These are phyloP conservation scores for Leucoagaricus sp. DNA, from an alignment of 1,284 basidiomycete genomes.

Conservation along the genomic window DNA sequence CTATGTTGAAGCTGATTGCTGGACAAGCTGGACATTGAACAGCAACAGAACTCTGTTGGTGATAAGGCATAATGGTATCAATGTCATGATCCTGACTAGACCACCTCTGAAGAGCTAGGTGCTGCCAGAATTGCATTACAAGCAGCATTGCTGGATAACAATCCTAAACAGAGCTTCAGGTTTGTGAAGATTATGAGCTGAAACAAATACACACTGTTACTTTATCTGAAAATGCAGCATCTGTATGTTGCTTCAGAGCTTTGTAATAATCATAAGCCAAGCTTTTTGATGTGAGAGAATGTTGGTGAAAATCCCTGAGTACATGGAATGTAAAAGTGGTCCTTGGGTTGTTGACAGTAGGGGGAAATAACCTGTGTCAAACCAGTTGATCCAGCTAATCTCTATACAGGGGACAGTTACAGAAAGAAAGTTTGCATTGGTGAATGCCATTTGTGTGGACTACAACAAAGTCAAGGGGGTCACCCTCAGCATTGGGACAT, in stretches of 20 bases:
- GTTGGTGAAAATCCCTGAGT: conserved; percentile 26
- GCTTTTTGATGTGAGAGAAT: conserved; percentile 29
- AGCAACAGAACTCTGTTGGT: conserved; percentile 21
- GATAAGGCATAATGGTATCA: conserved; percentile 20
- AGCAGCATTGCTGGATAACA: conserved; percentile 24
- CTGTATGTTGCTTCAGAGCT: conserved; percentile 24
- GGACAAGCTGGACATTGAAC: conserved; percentile 32
- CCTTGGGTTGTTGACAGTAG: conserved; percentile 19
- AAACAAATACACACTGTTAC: conserved; percentile 21
- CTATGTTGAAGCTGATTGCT: conserved; percentile 28
- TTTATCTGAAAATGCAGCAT: conserved; percentile 21
- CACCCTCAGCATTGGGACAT: no score
- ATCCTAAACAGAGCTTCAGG: conserved; percentile 17
- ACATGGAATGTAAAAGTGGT: conserved; percentile 32
- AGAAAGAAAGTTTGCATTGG: no score
- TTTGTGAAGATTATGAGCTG: background rate
- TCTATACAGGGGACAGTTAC: no score
- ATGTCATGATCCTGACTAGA: conserved; percentile 26
- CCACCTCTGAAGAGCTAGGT: conserved; percentile 22
- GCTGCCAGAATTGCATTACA: conserved; percentile 25
- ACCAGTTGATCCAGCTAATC: conserved; percentile 6
- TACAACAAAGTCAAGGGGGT: no score
- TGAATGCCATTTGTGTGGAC: no score
- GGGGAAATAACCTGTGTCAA: conserved; percentile 24
- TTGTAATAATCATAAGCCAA: conserved; percentile 26